Percentiles rank a stretch among this genome's conserved stretches.
Evolutionary conservation across 2,329 filamentous ascomycete genomes (phyloP).

Genomic region (Fusarium succisae): DNA sequence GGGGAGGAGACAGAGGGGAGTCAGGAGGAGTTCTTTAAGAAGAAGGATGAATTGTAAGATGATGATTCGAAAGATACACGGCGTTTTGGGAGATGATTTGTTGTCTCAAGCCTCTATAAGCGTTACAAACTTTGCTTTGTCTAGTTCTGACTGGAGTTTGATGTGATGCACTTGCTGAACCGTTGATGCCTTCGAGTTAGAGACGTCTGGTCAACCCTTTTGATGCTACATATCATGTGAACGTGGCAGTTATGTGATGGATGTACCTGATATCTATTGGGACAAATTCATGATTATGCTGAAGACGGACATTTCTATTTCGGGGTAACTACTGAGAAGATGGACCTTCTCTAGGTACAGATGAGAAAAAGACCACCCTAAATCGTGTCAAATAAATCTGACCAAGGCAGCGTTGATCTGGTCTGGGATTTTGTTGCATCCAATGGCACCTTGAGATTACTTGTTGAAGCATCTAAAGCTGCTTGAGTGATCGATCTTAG

Average conservation of each 20-base stretch:
- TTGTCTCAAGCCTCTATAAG: slow-evolving; percentile 2
- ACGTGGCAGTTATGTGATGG: too few species aligned
- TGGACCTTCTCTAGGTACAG: too few species aligned
- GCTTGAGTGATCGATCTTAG: not conserved
- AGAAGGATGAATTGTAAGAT: slow-evolving; percentile 45
- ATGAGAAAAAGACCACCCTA: not conserved
- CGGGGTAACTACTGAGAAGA: not conserved
- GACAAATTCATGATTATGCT: too few species aligned
- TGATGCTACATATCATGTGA: not conserved
- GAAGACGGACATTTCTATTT: too few species aligned
- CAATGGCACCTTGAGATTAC: rapidly evolving
- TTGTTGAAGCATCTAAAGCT: not conserved
- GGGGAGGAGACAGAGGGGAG: slow-evolving; percentile 25
- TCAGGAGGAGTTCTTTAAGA: slow-evolving; percentile 24
- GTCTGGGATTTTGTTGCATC: not conserved
- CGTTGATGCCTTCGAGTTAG: not conserved
- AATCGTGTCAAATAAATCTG: not conserved
- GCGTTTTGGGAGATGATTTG: slow-evolving; percentile 19
- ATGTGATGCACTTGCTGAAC: not conserved
- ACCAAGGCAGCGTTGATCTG: not conserved
- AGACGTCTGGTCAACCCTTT: not conserved
- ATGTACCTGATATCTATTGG: too few species aligned
- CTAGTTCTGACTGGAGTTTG: not conserved
- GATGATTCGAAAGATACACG: slow-evolving; percentile 48
- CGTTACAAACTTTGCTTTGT: not conserved